A percentile compares a stretch with the other conserved stretches of the same genome.
phyloP scores from a whole-genome alignment of 176 grass and related monocot species.

The Cymbopogon citratus region DNA sequence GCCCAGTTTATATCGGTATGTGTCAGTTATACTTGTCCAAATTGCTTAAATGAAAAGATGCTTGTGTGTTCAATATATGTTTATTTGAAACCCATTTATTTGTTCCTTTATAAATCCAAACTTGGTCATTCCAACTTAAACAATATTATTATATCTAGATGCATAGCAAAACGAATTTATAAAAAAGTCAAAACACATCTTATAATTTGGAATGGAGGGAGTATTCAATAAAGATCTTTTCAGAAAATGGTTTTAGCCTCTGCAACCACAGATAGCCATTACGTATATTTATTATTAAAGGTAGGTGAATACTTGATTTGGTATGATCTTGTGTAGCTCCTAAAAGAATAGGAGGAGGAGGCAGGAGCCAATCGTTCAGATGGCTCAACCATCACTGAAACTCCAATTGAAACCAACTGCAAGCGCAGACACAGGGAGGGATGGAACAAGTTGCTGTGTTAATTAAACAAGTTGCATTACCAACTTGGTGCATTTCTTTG shows the following conservation, averaged over 20 bases:
- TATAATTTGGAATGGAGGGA: too few species aligned
- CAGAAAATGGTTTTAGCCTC: neutral
- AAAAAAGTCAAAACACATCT: too few species aligned
- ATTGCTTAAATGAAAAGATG: too few species aligned
- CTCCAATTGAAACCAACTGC: neutral
- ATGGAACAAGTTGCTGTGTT: neutral
- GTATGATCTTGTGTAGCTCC: neutral
- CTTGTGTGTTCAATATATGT: neutral
- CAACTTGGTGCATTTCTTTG: neutral
- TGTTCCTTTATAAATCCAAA: too few species aligned
- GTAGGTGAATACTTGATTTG: neutral
- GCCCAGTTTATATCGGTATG: neutral
- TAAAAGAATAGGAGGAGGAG: neutral
- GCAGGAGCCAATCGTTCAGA: neutral
- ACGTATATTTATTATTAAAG: neutral
- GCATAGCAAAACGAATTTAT: too few species aligned
- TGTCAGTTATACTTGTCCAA: neutral
- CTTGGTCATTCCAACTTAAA: too few species aligned
- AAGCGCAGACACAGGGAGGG: too few species aligned
- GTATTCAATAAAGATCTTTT: neutral
- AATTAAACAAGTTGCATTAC: neutral
- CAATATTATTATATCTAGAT: too few species aligned
- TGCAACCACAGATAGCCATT: neutral
- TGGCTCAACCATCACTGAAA: constrained; percentile 2
- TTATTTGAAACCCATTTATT: too few species aligned